Evolutionary conservation across 176 grass and related monocot genomes (phyloP).

Genomic region (Paspalum vaginatum): DNA sequence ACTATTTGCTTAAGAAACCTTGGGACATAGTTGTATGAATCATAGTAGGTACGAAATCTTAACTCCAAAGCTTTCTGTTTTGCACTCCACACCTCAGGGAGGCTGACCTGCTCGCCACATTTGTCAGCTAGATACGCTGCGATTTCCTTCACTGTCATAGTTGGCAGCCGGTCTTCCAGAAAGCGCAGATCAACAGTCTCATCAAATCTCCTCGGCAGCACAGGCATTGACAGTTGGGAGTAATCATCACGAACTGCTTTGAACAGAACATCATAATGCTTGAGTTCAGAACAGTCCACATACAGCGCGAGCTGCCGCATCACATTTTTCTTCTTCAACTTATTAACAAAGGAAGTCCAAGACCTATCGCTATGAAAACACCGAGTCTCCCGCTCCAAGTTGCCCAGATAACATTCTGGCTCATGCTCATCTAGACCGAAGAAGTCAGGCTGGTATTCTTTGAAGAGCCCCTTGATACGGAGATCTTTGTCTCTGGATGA

Average conservation of each 20-base stretch:
- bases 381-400: neutral
- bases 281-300: neutral
- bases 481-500: slow-evolving; percentile 1
- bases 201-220: neutral
- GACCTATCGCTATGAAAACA: neutral
- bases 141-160: slow-evolving; percentile 2
- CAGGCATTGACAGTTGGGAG: neutral
- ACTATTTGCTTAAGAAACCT: slow-evolving; percentile 3
- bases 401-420: neutral
- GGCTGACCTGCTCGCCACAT: neutral
- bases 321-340: neutral
- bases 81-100: neutral
- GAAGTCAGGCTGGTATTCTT: neutral
- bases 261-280: slow-evolving; percentile 4
- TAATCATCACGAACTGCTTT: neutral
- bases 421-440: neutral
- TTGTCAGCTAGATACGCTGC: neutral
- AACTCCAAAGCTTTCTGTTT: slow-evolving; percentile 3
- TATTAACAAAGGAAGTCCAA: neutral
- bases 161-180: neutral
- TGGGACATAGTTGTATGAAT: slow-evolving; percentile 21
- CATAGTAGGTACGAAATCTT: slow-evolving; percentile 24
- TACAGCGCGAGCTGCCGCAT: neutral
- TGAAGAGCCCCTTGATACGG: neutral
- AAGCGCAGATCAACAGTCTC: neutral